phyloP scores from a whole-genome alignment of 2,329 filamentous ascomycete genomes.

The Drechslerella coelobrocha region DNA sequence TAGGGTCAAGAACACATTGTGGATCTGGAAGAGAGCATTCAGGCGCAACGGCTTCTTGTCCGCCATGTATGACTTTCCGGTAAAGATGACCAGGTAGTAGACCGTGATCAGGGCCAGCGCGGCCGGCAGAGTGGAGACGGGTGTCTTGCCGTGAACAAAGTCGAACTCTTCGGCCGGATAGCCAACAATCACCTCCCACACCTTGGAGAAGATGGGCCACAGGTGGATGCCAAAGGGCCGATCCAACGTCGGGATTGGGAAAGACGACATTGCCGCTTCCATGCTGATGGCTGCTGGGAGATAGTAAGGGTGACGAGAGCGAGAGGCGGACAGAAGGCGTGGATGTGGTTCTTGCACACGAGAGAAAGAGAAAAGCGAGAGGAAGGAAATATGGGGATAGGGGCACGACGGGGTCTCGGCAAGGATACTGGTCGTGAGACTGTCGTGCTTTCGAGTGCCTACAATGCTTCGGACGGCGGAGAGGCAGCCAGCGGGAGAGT shows the following conservation, averaged over 20 bases:
- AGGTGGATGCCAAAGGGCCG: slow-evolving; percentile 87
- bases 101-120: slow-evolving; percentile 74
- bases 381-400: background rate
- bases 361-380: slow-evolving; percentile 6
- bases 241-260: slow-evolving; percentile 79
- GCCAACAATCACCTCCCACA: slow-evolving; percentile 76
- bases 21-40: slow-evolving; percentile 87
- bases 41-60: slow-evolving; percentile 83
- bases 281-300: background rate
- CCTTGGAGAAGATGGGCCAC: slow-evolving; percentile 94
- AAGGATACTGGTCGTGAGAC: slow-evolving; percentile 37
- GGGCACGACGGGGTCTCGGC: background rate
- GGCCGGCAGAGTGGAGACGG: slow-evolving; percentile 87
- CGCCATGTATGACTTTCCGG: slow-evolving; percentile 90
- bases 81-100: slow-evolving; percentile 81
- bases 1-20: slow-evolving; percentile 91
- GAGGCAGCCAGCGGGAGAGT: background rate
- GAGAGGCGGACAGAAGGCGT: background rate
- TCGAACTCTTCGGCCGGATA: slow-evolving; percentile 85
- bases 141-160: slow-evolving; percentile 80
- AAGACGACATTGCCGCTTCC: slow-evolving; percentile 25
- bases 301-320: background rate
- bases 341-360: background rate
- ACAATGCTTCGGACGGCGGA: background rate
- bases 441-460: slow-evolving; percentile 35